Conservation (phyloP, 768 basidiomycete species). For the Naganishia vishniacii region DNA sequence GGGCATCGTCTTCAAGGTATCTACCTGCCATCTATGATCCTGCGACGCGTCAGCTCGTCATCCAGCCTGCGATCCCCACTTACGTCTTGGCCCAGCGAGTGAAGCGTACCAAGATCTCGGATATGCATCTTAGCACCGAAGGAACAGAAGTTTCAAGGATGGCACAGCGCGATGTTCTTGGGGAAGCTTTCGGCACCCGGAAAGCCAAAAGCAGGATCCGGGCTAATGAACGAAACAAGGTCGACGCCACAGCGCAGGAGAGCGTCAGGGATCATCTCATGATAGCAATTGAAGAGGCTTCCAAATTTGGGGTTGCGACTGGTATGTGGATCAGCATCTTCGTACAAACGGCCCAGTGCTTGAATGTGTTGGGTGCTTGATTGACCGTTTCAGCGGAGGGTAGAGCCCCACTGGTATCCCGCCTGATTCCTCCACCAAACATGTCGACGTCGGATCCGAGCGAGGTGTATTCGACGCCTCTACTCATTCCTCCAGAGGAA, state of each 20-base stretch:
- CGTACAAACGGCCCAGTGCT: too few species aligned
- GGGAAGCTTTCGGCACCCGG: conserved; percentile 89
- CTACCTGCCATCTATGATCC: conserved; percentile 77
- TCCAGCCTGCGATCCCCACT: conserved; percentile 58
- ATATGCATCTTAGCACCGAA: not conserved
- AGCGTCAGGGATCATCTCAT: conserved; percentile 74
- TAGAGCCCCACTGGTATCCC: conserved; percentile 45
- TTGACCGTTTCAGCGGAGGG: not conserved
- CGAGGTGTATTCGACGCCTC: conserved; percentile 57
- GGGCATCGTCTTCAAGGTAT: conserved; percentile 54
- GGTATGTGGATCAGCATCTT: conserved; percentile 58
- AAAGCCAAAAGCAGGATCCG: conserved; percentile 82
- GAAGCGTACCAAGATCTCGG: conserved; percentile 64
- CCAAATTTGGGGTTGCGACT: conserved; percentile 61
- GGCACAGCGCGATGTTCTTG: conserved; percentile 69
- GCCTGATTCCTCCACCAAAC: conserved; percentile 73
- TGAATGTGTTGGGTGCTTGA: too few species aligned
- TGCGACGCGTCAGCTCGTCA: conserved; percentile 61
- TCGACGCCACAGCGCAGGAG: conserved; percentile 83
- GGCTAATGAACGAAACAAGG: conserved; percentile 78
- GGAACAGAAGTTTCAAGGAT: conserved; percentile 32
- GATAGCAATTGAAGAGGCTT: conserved; percentile 71
- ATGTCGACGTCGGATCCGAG: conserved; percentile 61
- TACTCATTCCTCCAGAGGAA: conserved; percentile 73
- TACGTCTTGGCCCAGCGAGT: conserved; percentile 69